Evolutionary conservation across 2,329 filamentous ascomycete species (phyloP).

Genomic region (Penicillium paneum): DNA sequence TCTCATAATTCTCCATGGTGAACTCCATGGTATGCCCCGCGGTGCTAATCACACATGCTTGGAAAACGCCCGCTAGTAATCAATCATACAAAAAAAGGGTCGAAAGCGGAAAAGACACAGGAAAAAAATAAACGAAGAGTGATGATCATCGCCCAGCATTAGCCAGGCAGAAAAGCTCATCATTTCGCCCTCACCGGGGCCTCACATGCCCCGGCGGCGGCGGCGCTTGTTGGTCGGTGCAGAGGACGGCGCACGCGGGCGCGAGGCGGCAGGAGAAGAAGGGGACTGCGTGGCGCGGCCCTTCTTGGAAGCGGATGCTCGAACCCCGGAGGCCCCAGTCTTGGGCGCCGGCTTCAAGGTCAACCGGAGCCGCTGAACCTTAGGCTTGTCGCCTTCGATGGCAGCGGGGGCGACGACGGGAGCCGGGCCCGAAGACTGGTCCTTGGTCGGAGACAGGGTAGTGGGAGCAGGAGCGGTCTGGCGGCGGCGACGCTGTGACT

Average conservation of each 20-base stretch:
- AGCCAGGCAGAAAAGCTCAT: neutral
- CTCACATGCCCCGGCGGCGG: neutral
- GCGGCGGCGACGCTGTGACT: slow-evolving; percentile 6
- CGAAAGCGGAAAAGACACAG: neutral
- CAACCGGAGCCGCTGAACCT: slow-evolving; percentile 14
- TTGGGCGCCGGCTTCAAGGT: slow-evolving; percentile 14
- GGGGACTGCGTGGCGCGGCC: neutral
- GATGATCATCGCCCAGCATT: neutral
- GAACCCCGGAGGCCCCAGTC: neutral
- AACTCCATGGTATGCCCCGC: slow-evolving; percentile 6
- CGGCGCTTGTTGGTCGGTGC: neutral
- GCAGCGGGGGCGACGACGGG: neutral
- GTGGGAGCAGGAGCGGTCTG: slow-evolving; percentile 7
- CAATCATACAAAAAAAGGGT: neutral
- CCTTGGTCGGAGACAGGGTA: neutral
- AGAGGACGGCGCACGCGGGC: neutral
- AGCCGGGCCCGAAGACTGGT: neutral
- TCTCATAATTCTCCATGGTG: neutral
- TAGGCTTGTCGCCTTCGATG: slow-evolving; percentile 1
- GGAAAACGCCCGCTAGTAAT: slow-evolving; percentile 3
- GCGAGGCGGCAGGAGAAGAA: neutral
- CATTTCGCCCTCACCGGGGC: neutral
- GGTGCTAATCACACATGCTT: slow-evolving; percentile 5
- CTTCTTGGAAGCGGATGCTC: neutral
- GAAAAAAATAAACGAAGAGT: neutral